Evolutionary conservation across 768 basidiomycete genomes (phyloP), one percentile per base, ranked within the genome.

Genomic region (Tylopilus balloui): DNA sequence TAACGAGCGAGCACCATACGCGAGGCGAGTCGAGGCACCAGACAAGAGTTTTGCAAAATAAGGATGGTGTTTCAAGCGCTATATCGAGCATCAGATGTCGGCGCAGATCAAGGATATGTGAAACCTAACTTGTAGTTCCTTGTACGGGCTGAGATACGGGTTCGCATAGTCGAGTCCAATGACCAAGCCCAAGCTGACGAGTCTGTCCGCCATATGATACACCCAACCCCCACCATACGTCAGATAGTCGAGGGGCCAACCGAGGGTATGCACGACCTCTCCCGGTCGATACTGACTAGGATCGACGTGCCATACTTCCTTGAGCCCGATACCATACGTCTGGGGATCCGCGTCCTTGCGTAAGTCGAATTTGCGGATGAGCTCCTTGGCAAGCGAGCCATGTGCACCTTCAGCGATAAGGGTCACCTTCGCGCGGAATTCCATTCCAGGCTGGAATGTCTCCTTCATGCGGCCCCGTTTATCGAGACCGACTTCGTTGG

Each of bases 11-110:
- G 85, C 95, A 25, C 88, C 95, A 61, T 99, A 99, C 0, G 92
- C 89, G 15, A 99, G 74, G 45, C 95, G 84, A 48, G 83, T 79
- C 6, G 75, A 72, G 25, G 80, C 76, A 11, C 84, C 84, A 20
- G 83, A 80, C 6, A 98, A 79, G 8, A 97, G 80, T n/a, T 79
- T 70, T 19, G 82, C 73, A 69, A 93, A 91, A 68, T 91, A 88
- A 0, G 95, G 92, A 62, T 99, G 96, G 63, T 96, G 95, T 71
- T 99, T 99, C 85, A 97, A 87, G 39, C 88, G 76, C 83, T 86
- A 56, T 25, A 35, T 36, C 21, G 23, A 17, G 19, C 51, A 29
- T 65, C 25, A 47, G 55, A 37, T 25, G 4, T 23, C 21, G 21
- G 28, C 17, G 19, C 13, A 24, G 23, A 13, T 42, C 44, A 36